Evolutionary conservation across 108 stramenopile species (phyloP).

Genomic region (Aurantiochytrium sp.): DNA sequence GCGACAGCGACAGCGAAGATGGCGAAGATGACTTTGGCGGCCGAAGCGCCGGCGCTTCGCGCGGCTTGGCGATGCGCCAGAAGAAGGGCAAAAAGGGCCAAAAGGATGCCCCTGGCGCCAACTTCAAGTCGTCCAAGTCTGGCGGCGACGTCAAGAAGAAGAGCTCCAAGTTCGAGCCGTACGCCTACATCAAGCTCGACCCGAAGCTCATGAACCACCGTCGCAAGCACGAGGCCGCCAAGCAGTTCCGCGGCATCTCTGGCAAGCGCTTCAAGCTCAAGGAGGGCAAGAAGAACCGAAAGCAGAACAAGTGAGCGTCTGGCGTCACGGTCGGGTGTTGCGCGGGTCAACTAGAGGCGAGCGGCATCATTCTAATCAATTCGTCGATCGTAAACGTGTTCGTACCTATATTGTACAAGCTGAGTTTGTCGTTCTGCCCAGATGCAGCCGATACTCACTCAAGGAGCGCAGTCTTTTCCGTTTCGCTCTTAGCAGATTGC

Average conservation of each 20-base stretch:
- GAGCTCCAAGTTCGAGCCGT: conserved; percentile 51
- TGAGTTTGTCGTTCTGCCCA: too few relatives aligned
- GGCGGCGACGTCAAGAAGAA: conserved; percentile 52
- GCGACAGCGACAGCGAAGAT: background rate
- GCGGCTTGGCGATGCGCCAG: background rate
- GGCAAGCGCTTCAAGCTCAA: background rate
- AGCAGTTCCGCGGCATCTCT: background rate
- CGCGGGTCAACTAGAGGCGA: too few relatives aligned
- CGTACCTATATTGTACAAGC: too few relatives aligned
- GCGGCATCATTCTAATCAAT: too few relatives aligned
- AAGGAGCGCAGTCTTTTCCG: too few relatives aligned
- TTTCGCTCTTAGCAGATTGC: too few relatives aligned
- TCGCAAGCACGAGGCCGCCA: background rate
- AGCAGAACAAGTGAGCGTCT: background rate
- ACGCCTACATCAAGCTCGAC: conserved; percentile 53
- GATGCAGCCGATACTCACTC: too few relatives aligned
- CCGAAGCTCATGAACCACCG: conserved; percentile 38
- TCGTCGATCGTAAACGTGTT: too few relatives aligned
- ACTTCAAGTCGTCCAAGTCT: conserved; percentile 46
- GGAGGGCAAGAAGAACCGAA: background rate
- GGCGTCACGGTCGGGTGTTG: too few relatives aligned
- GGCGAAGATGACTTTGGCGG: background rate
- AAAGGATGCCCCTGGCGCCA: conserved; percentile 37
- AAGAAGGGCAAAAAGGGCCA: conserved; percentile 29
- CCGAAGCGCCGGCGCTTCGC: background rate